phyloP scores from a whole-genome alignment of 331 rosid species.

The Malus hybrid region DNA sequence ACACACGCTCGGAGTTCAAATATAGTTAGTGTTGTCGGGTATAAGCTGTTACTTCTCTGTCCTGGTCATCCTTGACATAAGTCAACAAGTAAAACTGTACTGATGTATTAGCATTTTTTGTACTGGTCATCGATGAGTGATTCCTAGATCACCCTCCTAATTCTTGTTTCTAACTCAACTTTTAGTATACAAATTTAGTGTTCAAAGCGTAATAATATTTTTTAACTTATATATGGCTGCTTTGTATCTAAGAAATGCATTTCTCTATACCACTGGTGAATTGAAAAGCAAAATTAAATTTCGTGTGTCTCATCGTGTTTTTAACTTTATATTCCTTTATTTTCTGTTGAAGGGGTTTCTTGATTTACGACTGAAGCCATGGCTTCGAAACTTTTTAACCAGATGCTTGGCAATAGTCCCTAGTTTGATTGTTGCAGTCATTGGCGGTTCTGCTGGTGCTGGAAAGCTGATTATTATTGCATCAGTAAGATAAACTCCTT shows the following conservation, averaged over 20 bases:
- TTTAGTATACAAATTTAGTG: not conserved
- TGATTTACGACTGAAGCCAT: conserved; percentile 60
- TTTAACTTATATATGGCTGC: not conserved
- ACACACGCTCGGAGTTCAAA: not conserved
- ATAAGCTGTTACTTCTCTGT: not conserved
- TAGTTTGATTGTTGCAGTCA: conserved; percentile 73
- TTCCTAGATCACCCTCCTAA: not conserved
- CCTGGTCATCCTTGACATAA: not conserved
- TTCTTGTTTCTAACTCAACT: not conserved
- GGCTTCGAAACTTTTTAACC: conserved; percentile 77
- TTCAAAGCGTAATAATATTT: not conserved
- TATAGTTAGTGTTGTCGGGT: not conserved
- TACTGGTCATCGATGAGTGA: not conserved
- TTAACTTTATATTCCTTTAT: not conserved
- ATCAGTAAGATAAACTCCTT: conserved; percentile 44
- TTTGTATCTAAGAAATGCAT: not conserved
- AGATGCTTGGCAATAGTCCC: conserved; percentile 89
- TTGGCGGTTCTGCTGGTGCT: conserved; percentile 89
- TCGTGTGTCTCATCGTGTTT: not conserved
- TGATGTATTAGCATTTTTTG: not conserved
- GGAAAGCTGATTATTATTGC: conserved; percentile 83
- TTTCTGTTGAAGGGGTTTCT: conserved; percentile 65
- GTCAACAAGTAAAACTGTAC: not conserved
- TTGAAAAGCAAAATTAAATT: not conserved
- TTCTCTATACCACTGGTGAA: not conserved